Evolutionary conservation across 441 rosid genomes (phyloP).

Genomic region (Mallotus japonicus): DNA sequence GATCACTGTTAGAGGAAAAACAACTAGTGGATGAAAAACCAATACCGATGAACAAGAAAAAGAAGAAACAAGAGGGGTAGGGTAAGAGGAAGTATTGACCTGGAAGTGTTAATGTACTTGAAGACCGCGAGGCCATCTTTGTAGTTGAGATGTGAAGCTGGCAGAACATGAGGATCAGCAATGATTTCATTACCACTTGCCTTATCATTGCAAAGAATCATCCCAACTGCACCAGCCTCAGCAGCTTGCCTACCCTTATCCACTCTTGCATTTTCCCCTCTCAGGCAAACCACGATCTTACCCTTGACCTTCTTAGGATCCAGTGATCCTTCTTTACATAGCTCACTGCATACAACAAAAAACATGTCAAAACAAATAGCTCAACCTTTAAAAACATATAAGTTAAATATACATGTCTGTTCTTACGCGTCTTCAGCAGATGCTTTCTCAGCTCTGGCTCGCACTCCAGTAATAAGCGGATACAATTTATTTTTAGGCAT

Average conservation of each 20-base stretch:
- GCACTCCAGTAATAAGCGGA: conserved; percentile 56
- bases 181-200: conserved; percentile 32
- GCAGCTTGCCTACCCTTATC: conserved; percentile 44
- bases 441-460: conserved; percentile 44
- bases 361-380: background rate
- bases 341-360: conserved; percentile 30
- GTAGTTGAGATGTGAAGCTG: conserved; percentile 47
- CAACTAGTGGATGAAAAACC: background rate
- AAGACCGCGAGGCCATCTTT: conserved; percentile 35
- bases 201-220: conserved; percentile 54
- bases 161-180: conserved; percentile 52
- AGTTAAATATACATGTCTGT: background rate
- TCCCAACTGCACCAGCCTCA: conserved; percentile 56
- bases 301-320: conserved; percentile 49
- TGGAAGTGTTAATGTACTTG: conserved; percentile 36
- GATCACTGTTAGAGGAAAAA: conserved; percentile 31
- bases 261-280: conserved; percentile 39
- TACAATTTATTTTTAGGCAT: conserved; percentile 40
- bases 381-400: too few species aligned
- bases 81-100: conserved; percentile 18
- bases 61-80: background rate
- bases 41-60: too few species aligned
- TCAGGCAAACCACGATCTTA: conserved; percentile 48
- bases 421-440: conserved; percentile 50
- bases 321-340: conserved; percentile 41